Conservation (phyloP, 192 early-diverging fungal genomes). For the Tieghemiomyces parasiticus region DNA sequence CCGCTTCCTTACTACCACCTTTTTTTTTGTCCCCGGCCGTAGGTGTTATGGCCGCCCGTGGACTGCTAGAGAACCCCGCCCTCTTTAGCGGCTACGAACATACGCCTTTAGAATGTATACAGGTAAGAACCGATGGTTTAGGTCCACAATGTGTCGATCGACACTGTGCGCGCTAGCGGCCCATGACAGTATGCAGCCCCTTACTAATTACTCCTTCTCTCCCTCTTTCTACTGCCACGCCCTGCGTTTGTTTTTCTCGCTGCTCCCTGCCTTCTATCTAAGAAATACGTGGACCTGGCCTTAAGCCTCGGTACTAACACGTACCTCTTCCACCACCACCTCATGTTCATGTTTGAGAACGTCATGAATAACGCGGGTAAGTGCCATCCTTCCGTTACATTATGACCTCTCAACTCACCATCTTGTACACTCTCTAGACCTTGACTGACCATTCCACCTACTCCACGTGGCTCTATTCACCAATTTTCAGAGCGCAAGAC, state of each 20-base stretch:
- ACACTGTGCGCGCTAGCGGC: no score
- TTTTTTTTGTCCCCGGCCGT: slow-evolving; percentile 10
- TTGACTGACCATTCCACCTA: not conserved
- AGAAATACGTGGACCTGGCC: slow-evolving; percentile 46
- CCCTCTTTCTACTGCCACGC: no score
- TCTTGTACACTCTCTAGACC: not conserved
- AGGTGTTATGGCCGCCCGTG: slow-evolving; percentile 83
- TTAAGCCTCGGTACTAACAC: slow-evolving; percentile 67
- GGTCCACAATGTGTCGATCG: no score
- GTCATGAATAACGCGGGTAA: slow-evolving; percentile 51
- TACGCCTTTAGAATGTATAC: slow-evolving; percentile 70
- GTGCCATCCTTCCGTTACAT: not conserved
- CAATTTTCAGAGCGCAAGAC: slow-evolving; percentile 46
- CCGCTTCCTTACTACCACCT: not conserved
- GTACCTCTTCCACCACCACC: slow-evolving; percentile 85
- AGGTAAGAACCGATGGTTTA: slow-evolving; percentile 23
- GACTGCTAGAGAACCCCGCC: slow-evolving; percentile 84
- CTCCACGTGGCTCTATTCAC: not conserved
- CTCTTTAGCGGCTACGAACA: slow-evolving; percentile 68
- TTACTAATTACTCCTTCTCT: no score
- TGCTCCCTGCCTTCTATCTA: not conserved
- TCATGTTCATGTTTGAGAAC: slow-evolving; percentile 90
- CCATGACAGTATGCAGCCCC: no score
- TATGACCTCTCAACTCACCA: not conserved
- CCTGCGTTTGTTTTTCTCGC: no score